Conservation (phyloP, 1,284 basidiomycete genomes). For the Fomitopsis pinicola region DNA sequence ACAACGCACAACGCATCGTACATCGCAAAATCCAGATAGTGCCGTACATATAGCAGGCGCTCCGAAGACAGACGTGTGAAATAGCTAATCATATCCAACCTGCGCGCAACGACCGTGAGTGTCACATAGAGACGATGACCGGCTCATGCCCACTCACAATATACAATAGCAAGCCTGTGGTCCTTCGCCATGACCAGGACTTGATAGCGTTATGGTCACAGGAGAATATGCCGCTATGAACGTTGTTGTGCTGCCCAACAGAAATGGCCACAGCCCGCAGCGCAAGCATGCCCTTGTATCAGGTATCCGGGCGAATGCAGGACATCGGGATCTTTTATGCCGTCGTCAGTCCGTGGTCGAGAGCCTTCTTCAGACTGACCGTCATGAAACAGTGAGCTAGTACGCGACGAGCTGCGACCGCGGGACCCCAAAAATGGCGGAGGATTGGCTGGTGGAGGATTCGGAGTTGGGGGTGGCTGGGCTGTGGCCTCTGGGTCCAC, state of each 20-base stretch:
- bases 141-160: too few species aligned
- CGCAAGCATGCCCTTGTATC: conserved; percentile 21
- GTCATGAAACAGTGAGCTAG: neutral
- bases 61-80: too few species aligned
- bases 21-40: too few species aligned
- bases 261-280: conserved; percentile 29
- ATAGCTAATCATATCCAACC: too few species aligned
- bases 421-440: neutral
- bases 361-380: neutral
- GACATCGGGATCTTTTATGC: conserved; percentile 3
- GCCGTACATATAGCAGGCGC: too few species aligned
- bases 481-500: neutral
- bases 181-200: too few species aligned
- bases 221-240: neutral
- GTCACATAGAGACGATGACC: too few species aligned
- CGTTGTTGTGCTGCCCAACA: conserved; percentile 17
- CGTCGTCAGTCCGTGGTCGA: conserved; percentile 8
- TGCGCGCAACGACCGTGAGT: too few species aligned
- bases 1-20: too few species aligned
- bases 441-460: neutral
- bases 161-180: too few species aligned
- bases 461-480: neutral
- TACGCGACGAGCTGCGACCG: neutral
- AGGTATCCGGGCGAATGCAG: neutral
- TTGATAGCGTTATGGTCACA: too few species aligned